phyloP scores from a whole-genome alignment of 1,284 basidiomycete genomes.

The Ganoderma resinaceum region DNA sequence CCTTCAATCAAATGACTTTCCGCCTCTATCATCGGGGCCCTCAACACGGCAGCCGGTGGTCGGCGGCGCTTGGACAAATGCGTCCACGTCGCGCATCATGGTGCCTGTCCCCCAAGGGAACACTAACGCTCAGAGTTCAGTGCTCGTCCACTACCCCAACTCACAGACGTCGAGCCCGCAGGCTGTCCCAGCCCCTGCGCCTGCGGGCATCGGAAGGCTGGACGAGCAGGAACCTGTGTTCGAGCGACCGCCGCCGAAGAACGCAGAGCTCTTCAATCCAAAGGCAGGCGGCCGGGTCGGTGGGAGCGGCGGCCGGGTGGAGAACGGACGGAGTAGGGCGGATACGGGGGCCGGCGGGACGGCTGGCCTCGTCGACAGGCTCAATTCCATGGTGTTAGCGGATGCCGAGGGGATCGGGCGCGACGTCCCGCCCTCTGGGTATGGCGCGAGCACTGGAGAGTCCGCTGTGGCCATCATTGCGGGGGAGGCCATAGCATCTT shows the following conservation, averaged over 20 bases:
- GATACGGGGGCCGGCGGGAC: conserved; percentile 13
- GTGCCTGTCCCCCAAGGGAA: conserved; percentile 43
- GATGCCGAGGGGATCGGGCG: conserved; percentile 9
- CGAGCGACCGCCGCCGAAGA: conserved; percentile 57
- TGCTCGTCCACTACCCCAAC: conserved; percentile 48
- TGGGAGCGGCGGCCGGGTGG: conserved; percentile 5
- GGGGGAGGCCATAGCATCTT: conserved; percentile 15
- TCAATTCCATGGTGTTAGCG: conserved; percentile 30
- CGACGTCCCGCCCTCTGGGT: conserved; percentile 1
- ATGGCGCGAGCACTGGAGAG: conserved; percentile 1
- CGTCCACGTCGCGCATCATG: conserved; percentile 60
- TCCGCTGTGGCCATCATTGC: not conserved
- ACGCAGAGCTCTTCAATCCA: conserved; percentile 62
- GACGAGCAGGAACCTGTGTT: conserved; percentile 60
- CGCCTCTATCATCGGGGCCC: conserved; percentile 60
- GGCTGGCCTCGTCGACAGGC: conserved; percentile 27
- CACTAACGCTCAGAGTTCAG: conserved; percentile 36
- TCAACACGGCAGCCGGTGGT: conserved; percentile 59
- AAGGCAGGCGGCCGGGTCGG: conserved; percentile 41
- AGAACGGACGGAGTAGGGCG: conserved; percentile 16
- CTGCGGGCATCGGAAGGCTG: conserved; percentile 36
- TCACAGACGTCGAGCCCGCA: conserved; percentile 29
- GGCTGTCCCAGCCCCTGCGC: conserved; percentile 26
- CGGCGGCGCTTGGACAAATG: conserved; percentile 73
- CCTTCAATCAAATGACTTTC: conserved; percentile 73